Percentiles rank a stretch among this genome's conserved stretches.
Conservation (phyloP, 148 eudicot genomes). For the Chenopodium suecicum region DNA sequence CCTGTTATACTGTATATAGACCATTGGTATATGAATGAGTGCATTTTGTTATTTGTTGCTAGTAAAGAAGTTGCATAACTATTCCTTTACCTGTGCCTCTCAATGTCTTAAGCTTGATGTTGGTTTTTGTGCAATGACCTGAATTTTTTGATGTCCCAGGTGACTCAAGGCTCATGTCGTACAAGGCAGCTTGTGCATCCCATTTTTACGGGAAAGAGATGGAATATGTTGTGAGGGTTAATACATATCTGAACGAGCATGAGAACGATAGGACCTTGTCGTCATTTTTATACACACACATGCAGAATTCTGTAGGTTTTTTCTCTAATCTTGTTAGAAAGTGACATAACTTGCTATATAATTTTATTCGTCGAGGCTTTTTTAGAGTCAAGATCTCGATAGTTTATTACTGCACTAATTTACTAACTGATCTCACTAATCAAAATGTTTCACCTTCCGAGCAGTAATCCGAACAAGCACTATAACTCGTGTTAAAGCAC, state of each 20-base stretch:
- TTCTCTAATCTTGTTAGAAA: constrained; percentile 22
- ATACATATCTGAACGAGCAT: constrained; percentile 24
- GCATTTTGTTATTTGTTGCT: too few species aligned
- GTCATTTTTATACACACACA: constrained; percentile 41
- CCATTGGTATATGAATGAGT: too few species aligned
- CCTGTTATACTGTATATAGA: background rate
- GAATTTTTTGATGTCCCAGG: constrained; percentile 40
- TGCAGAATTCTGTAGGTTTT: constrained; percentile 51
- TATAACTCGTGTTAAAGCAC: too few species aligned
- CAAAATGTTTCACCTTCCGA: background rate
- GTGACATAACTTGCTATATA: background rate
- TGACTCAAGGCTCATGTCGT: constrained; percentile 54
- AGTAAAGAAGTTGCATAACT: too few species aligned
- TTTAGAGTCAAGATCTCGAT: background rate
- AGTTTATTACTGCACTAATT: background rate
- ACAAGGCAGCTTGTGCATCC: constrained; percentile 80
- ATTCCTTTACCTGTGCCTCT: too few species aligned
- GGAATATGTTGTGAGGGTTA: constrained; percentile 54
- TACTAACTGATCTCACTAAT: background rate
- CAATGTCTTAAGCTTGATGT: background rate
- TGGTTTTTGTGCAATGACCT: background rate
- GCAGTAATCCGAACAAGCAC: background rate
- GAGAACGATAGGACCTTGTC: constrained; percentile 32
- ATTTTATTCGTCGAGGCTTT: background rate
- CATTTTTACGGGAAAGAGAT: constrained; percentile 65